Conservation (phyloP, 1,284 basidiomycete species). For the Anthracocystis panici-leucophaei region DNA sequence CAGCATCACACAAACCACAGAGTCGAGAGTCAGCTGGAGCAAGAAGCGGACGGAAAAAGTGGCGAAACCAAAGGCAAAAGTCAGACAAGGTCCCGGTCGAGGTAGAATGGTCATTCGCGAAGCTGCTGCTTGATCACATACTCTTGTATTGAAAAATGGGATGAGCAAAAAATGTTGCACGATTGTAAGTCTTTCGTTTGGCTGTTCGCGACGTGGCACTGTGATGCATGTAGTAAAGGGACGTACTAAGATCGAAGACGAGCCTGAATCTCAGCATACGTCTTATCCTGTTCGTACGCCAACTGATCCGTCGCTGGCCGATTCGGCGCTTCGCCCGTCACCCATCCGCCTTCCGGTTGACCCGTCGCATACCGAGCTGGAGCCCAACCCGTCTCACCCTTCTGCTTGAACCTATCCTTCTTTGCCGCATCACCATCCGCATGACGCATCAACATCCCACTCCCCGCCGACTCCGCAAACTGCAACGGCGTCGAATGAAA, state of each 20-base stretch:
- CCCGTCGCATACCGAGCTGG: slow-evolving; percentile 51
- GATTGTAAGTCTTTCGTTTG: neutral
- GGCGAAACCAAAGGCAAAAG: slow-evolving; percentile 29
- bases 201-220: neutral
- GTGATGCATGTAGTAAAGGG: neutral
- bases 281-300: slow-evolving; percentile 41
- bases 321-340: slow-evolving; percentile 42
- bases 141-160: slow-evolving; percentile 1
- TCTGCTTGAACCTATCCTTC: slow-evolving; percentile 19
- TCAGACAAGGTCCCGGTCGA: slow-evolving; percentile 40
- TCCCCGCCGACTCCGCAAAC: slow-evolving; percentile 9
- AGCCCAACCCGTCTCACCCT: slow-evolving; percentile 58
- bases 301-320: slow-evolving; percentile 29
- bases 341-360: slow-evolving; percentile 44
- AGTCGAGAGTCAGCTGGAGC: slow-evolving; percentile 38
- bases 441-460: slow-evolving; percentile 17
- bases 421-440: neutral
- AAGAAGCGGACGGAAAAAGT: slow-evolving; percentile 40
- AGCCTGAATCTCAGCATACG: slow-evolving; percentile 49
- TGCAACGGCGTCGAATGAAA: slow-evolving; percentile 29
- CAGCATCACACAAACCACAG: neutral
- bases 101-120: slow-evolving; percentile 41
- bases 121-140: slow-evolving; percentile 1
- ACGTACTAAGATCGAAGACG: slow-evolving; percentile 10
- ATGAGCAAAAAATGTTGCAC: neutral